Percentiles rank a stretch among this genome's conserved stretches.
Conservation (phyloP, 2,329 filamentous ascomycete genomes). For the Calonectria pseudoreteaudii region DNA sequence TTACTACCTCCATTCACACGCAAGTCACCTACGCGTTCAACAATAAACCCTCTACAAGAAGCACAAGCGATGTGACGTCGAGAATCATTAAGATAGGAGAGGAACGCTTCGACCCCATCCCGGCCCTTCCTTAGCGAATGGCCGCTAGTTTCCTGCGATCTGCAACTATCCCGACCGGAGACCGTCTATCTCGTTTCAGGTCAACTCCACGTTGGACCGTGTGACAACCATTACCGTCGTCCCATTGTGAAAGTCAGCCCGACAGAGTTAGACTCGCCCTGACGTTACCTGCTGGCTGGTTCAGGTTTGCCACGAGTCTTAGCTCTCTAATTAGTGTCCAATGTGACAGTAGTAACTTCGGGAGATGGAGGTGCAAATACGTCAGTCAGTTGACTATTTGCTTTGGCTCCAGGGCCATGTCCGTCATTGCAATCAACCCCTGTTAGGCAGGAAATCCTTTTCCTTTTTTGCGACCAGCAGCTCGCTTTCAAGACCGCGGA, state of each 20-base stretch:
- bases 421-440: slow-evolving; percentile 3
- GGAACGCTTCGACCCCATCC: slow-evolving; percentile 6
- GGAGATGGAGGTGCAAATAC: slow-evolving; percentile 13
- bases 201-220: slow-evolving; percentile 37
- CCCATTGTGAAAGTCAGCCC: slow-evolving; percentile 9
- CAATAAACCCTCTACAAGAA: neutral
- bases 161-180: slow-evolving; percentile 29
- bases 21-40: slow-evolving; percentile 25
- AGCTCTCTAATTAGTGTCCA: neutral
- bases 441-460: slow-evolving; percentile 3
- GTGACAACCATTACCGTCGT: slow-evolving; percentile 27
- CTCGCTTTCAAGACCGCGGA: slow-evolving; percentile 15
- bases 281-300: slow-evolving; percentile 6
- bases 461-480: slow-evolving; percentile 8
- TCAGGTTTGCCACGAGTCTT: slow-evolving; percentile 8
- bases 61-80: neutral
- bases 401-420: slow-evolving; percentile 19
- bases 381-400: neutral
- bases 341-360: neutral
- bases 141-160: slow-evolving; percentile 26
- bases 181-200: slow-evolving; percentile 41
- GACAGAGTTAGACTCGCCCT: slow-evolving; percentile 5
- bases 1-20: slow-evolving; percentile 21
- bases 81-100: neutral
- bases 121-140: slow-evolving; percentile 22